Evolutionary conservation across 2,329 filamentous ascomycete genomes (phyloP).

Genomic region (Fusarium nurragi): DNA sequence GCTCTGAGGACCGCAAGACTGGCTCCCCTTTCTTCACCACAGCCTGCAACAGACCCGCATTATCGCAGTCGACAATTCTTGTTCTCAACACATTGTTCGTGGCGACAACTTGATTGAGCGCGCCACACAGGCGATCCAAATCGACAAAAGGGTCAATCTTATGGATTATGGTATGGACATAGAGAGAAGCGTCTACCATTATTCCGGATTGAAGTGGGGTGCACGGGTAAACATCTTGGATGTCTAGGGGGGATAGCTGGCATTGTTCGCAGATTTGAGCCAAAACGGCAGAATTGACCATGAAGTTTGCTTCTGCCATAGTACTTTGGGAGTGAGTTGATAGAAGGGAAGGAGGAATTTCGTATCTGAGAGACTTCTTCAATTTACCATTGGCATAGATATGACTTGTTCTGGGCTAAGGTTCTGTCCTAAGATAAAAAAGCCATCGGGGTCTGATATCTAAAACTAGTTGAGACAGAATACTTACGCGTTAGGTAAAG

Average conservation of each 20-base stretch:
- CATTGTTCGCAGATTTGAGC: background rate
- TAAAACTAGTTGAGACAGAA: no score
- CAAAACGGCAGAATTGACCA: background rate
- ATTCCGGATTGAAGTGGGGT: background rate
- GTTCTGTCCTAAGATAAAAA: no score
- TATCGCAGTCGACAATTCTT: background rate
- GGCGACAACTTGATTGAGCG: background rate
- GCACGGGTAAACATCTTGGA: background rate
- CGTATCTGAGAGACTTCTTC: background rate
- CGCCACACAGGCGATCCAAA: background rate
- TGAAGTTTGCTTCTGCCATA: background rate
- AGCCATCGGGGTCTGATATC: no score
- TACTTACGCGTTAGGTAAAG: no score
- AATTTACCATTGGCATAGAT: no score
- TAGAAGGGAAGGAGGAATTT: background rate
- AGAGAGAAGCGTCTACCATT: background rate
- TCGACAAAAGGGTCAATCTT: background rate
- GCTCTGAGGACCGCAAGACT: background rate
- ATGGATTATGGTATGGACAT: background rate
- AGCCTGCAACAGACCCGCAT: background rate
- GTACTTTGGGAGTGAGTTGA: background rate
- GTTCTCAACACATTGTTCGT: background rate
- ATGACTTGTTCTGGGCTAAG: no score
- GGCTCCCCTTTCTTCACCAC: background rate
- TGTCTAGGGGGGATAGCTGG: background rate